A percentile compares a stretch with the other conserved stretches of the same genome.
These are phyloP conservation scores for Auricularia cornea DNA, from an alignment of 768 basidiomycete species.

Conservation along the genomic window DNA sequence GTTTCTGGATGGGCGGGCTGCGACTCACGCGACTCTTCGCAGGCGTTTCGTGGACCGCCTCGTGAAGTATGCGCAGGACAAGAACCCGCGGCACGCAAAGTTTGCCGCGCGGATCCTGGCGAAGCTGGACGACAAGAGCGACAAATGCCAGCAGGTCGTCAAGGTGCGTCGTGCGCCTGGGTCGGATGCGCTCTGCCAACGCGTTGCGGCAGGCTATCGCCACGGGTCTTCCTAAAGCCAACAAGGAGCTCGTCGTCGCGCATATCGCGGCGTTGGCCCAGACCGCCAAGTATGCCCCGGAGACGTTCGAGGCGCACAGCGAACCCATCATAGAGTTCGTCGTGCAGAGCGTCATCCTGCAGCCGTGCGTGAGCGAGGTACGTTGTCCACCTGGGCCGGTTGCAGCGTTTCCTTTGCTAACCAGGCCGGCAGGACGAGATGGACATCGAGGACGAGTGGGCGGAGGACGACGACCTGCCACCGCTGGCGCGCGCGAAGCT, in stretches of 20 bases:
- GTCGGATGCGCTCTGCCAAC: not conserved
- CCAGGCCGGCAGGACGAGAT: constrained; percentile 42
- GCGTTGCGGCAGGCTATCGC: constrained; percentile 44
- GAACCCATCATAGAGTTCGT: constrained; percentile 66
- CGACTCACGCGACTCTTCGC: too few relatives aligned
- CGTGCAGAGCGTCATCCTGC: constrained; percentile 61
- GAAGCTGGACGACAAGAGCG: constrained; percentile 34
- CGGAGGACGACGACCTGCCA: constrained; percentile 54
- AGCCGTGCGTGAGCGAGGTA: constrained; percentile 40
- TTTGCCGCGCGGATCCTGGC: constrained; percentile 74
- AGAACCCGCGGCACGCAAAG: constrained; percentile 65
- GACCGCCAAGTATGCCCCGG: constrained; percentile 56
- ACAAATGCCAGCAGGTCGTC: constrained; percentile 30
- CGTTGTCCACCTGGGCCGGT: constrained; percentile 15
- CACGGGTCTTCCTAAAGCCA: constrained; percentile 36
- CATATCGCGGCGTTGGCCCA: constrained; percentile 68
- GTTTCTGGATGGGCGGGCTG: too few relatives aligned
- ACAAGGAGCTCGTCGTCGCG: constrained; percentile 49
- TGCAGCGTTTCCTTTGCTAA: not conserved
- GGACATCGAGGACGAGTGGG: constrained; percentile 63
- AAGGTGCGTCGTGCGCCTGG: constrained; percentile 38
- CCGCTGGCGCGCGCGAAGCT: constrained; percentile 60
- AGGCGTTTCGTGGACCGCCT: constrained; percentile 66
- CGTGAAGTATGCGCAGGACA: constrained; percentile 47
- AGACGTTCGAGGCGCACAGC: constrained; percentile 71